A percentile compares a stretch with the other conserved stretches of the same genome.
These are phyloP conservation scores for Heliophila coronopifolia DNA, from an alignment of 441 rosid genomes.

Conservation along the genomic window DNA sequence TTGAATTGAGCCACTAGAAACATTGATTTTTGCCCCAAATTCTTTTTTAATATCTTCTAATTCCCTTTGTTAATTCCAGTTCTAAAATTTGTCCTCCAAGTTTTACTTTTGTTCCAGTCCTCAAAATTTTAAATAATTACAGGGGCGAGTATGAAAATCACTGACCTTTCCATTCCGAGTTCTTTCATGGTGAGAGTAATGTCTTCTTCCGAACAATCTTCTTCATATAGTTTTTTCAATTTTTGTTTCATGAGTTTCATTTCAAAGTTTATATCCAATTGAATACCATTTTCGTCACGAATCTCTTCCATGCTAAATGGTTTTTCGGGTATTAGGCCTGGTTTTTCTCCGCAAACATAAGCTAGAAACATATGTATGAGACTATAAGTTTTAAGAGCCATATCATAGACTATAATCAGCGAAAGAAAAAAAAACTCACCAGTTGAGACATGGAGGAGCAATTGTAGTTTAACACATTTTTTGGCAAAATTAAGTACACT, in stretches of 20 bases:
- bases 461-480: conserved; percentile 17
- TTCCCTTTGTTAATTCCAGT: no score
- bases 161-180: conserved; percentile 54
- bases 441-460: conserved; percentile 71
- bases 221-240: conserved; percentile 41
- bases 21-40: no score
- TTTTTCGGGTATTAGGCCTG: conserved; percentile 50
- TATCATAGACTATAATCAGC: not conserved
- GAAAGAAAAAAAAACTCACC: conserved; percentile 32
- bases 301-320: conserved; percentile 49
- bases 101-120: no score
- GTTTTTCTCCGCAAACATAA: conserved; percentile 27
- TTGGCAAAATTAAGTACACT: conserved; percentile 51
- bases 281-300: conserved; percentile 35
- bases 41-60: no score
- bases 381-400: not conserved
- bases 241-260: conserved; percentile 39
- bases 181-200: conserved; percentile 47
- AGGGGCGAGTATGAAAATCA: no score
- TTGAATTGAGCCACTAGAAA: no score
- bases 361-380: conserved; percentile 37
- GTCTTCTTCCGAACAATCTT: conserved; percentile 38
- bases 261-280: conserved; percentile 58
- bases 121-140: no score
- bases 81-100: no score